A percentile compares a stretch with the other conserved stretches of the same genome.
These are phyloP conservation scores for Fragilaria crotonensis DNA, from an alignment of 108 stramenopile species.

Conservation along the genomic window DNA sequence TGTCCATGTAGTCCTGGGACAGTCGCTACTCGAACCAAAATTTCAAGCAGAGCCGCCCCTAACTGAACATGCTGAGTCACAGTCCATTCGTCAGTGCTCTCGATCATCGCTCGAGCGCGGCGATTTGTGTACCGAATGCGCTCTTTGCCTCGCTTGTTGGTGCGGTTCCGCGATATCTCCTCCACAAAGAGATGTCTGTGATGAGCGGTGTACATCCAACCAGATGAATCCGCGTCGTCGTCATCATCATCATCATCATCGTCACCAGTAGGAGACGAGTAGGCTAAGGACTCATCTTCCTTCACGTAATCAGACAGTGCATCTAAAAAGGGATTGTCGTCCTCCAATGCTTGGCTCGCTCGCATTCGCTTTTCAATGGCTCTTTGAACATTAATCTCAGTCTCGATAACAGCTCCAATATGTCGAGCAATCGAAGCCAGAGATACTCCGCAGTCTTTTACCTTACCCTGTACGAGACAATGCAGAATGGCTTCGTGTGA, in stretches of 20 bases:
- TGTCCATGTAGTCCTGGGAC: slow-evolving; percentile 26
- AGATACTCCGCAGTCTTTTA: slow-evolving; percentile 37
- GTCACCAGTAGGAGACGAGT: neutral
- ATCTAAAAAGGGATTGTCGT: neutral
- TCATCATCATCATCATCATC: slow-evolving; percentile 21
- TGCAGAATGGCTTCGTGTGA: slow-evolving; percentile 67
- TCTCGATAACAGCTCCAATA: slow-evolving; percentile 71
- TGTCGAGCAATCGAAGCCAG: slow-evolving; percentile 42
- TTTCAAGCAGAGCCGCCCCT: slow-evolving; percentile 71
- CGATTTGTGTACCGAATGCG: slow-evolving; percentile 30
- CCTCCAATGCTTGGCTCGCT: slow-evolving; percentile 6
- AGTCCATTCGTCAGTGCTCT: slow-evolving; percentile 53
- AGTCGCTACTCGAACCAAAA: slow-evolving; percentile 53
- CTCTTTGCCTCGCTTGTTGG: slow-evolving; percentile 15
- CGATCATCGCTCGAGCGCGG: slow-evolving; percentile 38
- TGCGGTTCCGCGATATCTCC: slow-evolving; percentile 34
- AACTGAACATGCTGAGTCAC: slow-evolving; percentile 58
- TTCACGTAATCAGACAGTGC: too few relatives aligned
- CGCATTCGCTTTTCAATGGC: slow-evolving; percentile 43
- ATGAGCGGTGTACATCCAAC: slow-evolving; percentile 45
- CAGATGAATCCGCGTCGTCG: slow-evolving; percentile 3
- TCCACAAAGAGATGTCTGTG: slow-evolving; percentile 46
- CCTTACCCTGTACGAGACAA: slow-evolving; percentile 16
- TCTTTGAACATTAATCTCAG: slow-evolving; percentile 78
- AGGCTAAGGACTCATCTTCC: too few relatives aligned